Evolutionary conservation across 2,329 filamentous ascomycete genomes (phyloP), one percentile per base, ranked within the genome.

Genomic region (Aspergillus uvarum): DNA sequence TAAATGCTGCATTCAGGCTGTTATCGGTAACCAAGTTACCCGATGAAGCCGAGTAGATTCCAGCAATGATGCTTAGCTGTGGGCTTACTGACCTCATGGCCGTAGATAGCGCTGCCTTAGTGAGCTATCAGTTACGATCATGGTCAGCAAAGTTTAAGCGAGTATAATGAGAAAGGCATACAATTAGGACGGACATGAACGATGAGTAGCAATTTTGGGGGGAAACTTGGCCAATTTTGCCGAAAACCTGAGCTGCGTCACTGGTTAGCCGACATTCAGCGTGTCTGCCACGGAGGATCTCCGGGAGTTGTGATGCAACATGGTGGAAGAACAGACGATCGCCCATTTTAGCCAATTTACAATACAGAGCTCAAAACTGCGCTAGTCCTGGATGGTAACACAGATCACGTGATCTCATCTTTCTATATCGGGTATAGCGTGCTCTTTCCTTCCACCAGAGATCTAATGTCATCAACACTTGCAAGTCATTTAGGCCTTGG

Each of bases 1-100:
- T 54, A 56, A 60, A 60, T 21, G 16, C 38, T 52, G 38, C 50
- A 60, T 57, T 60, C 58, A 60, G 58, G 49, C 58, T 60, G 56
- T 60, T 49, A 14, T 60, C 7, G 31, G 10, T n/a, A 42, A 35
- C 19, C 48, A 31, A 32, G 35, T 24, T 16, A 12, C 10, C 11
- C 22, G 10, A 24, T 5, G 16, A 19, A 22, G 21, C 35, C 4
- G 32, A 26, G 47, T 31, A 19, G n/a, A 24, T 26, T 12, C 11
- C 14, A 50, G 14, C 48, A 14, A 29, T 26, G 48, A 31, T 24
- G 22, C 16, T 50, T 24, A 50, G 4, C 22, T 44, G 14, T 44
- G 38, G 16, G 38, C 38, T 44, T 44, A 16, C 5, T 44, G 38
- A 19, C 16, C 14, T 50, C 48, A 50, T 29, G 8, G 10, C 4